Base-by-base conservation (phyloP, 306 rosid genomes). In the Vigna trinervia region DNA sequence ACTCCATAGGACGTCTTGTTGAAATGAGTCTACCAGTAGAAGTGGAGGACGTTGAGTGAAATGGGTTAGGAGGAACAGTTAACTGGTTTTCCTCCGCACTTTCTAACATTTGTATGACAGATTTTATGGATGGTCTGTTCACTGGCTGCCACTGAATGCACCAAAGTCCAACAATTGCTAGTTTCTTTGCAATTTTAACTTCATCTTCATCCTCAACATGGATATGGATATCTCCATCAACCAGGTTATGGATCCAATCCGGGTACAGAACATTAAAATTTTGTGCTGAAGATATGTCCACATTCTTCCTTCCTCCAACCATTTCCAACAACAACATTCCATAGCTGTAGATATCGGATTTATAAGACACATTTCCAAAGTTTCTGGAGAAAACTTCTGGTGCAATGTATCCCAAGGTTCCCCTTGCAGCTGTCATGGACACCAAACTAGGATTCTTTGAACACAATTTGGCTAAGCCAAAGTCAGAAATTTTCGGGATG, bases 331-430 rank as follows among this genome's bases (percentile, higher is more conserved):
- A 11, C 34, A 56, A 9, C 62, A 56, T 56, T 22, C 62, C 62
- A 22, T 9, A 56, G 11, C 62, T 56, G 14, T 56, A 56, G 12
- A 56, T 22, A 56, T 56, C 62, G 9, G 62, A 20, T 30, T 56
- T 56, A 1, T 22, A 56, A 56, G 62, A 56, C 34, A 56, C 62
- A 56, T 22, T 56, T 3, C 62, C 62, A 56, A 56, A 56, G 62
- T 56, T 56, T 12, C 62, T 56, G 3, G 62, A 56, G 5, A 56
- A 56, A 22, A 56, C 62, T 56, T 56, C 62, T 10, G 62, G 62
- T 3, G 62, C 62, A 56, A 56, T 56, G 62, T 56, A 56, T 20
- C 62, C 62, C 62, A 56, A 56, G 32, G 62, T 56, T 4, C 62
- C 62, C 32, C 62, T 56, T 0, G 62, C 62, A 3, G 62, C 32